Base-by-base conservation (phyloP, 2,329 filamentous ascomycete species). In the Lachnellula subtilissima region DNA sequence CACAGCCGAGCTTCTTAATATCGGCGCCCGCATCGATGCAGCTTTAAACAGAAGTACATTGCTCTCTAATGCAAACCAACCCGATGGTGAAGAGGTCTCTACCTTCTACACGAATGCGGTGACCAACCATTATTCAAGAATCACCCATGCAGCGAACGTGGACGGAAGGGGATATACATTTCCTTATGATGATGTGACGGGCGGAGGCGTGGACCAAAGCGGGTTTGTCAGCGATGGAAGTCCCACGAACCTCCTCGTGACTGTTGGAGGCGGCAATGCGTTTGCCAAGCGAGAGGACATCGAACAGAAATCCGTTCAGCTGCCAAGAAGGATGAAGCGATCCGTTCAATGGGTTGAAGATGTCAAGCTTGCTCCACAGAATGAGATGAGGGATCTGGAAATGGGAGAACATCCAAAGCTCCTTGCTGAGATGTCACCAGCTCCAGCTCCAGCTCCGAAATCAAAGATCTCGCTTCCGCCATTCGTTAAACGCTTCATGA, bases 41-140 rank as follows among this genome's bases (percentile, higher is more conserved):
- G 88, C 86, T 0, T 82, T 93, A 65, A 91, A 92, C 72, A 80
- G 89, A 22, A 85, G 81, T 36, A 92, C 87, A 11, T 72, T 94
- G 58, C 71, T 88, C 50, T 67, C 71, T 19, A 73, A 80, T 63
- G 52, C 69, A n/a, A 64, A 66, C 61, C 83, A 81, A 72, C 84
- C 81, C 14, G 75, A 80, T 53, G 74, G 75, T 50, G 80, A 82
- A 67, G 59, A 65, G 0, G 71, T 78, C 2, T 48, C 25, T 3
- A 46, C 53, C 2, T 87, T 85, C 67, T 88, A 88, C 70, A 61
- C 69, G 42, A 70, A 78, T 14, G 54, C 63, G 3, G 69, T 80
- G 48, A 87, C 84, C 43, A 88, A 89, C 70, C 85, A 89, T 69
- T 89, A 86, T 68, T 74, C 83, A 48, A 76, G 85, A 55, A 79